Evolutionary conservation across 2,329 filamentous ascomycete genomes (phyloP), one percentile per base, ranked within the genome.

Genomic region (Pseudogymnoascus sp.): DNA sequence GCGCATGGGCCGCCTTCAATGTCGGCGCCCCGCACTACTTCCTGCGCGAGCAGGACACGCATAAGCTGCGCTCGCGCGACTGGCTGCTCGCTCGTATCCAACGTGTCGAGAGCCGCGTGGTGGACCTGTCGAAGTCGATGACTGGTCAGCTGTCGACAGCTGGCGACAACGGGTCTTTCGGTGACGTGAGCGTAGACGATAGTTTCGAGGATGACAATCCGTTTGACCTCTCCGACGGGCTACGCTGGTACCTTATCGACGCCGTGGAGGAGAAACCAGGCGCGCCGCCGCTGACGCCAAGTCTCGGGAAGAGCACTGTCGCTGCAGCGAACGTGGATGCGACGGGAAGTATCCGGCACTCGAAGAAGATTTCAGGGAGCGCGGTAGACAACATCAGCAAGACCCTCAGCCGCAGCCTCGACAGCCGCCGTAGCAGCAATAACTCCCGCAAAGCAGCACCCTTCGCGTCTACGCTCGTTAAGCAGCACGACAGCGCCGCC

Each of bases 1-100:
- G 93, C 14, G 93, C 95, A 0, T 99, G 95, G 95, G 95, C 95
- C 4, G 95, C 95, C 0, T 99, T 99, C 82, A 99, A 99, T 71
- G 90, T 99, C 34, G 93, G 93, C 1, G 96, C 93, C 65, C 95
- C 95, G 7, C 95, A 99, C 74, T 97, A 95, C 77, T 99, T 99
- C 78, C 81, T 99, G 2, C 89, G 92, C 37, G 95, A 99, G 75
- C 90, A 96, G 73, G 93, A 97, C 70, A 83, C 83, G 1, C 96
- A 99, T 75, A 88, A 91, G 66, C 80, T 99, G 5, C 86, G 88
- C 31, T 87, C 86, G 59, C 85, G 93, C 37, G 95, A 99, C 73
- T 99, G 95, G 92, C 85, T 99, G n/a, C 87, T 99, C 6, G 95
- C 95, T 7, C 87, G 95, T 14, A 97, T 99, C 64, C 87, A 87